A percentile compares a stretch with the other conserved stretches of the same genome.
phyloP scores from a whole-genome alignment of 2,329 filamentous ascomycete species.

The Cryphonectria carpinicola region DNA sequence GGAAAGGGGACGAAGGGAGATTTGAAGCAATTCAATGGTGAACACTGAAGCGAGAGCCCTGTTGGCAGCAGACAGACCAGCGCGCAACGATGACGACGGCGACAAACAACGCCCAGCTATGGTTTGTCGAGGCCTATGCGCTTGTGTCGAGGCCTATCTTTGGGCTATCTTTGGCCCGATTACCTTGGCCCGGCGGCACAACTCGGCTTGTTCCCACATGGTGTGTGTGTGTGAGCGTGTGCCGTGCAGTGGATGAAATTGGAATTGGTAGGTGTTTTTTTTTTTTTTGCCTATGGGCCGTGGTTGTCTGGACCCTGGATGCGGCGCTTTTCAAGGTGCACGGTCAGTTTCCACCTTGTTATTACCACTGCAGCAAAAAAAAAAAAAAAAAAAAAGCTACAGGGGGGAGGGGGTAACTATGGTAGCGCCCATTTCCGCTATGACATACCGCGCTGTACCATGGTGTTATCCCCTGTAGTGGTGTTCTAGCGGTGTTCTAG shows the following conservation, averaged over 20 bases:
- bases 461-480: not conserved
- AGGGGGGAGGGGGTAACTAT: not conserved
- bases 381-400: not conserved
- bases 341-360: too few relatives aligned
- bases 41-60: constrained; percentile 1
- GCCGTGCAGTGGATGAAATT: not conserved
- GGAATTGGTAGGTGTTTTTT: too few relatives aligned
- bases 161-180: constrained; percentile 2
- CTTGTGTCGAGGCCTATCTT: not conserved
- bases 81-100: not conserved
- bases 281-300: too few relatives aligned
- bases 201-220: constrained; percentile 7
- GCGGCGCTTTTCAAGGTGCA: not conserved
- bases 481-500: not conserved
- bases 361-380: not conserved
- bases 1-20: not conserved
- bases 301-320: not conserved
- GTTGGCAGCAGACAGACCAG: not conserved
- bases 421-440: not conserved
- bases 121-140: not conserved
- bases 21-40: not conserved
- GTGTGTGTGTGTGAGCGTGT: not conserved
- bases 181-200: constrained; percentile 24
- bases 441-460: not conserved
- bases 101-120: not conserved